phyloP scores from a whole-genome alignment of 441 rosid genomes.

The Gossypium armourianum region DNA sequence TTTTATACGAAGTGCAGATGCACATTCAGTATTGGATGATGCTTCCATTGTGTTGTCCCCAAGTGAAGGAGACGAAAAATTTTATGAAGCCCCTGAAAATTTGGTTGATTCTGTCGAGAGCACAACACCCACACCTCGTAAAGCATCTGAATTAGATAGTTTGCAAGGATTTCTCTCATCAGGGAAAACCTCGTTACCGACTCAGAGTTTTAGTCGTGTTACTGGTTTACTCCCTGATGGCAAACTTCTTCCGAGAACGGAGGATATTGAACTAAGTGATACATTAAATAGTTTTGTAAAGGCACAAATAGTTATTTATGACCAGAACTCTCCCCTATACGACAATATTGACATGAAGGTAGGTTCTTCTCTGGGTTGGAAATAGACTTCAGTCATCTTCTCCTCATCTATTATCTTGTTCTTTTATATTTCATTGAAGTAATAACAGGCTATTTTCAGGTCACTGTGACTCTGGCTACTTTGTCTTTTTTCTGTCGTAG shows the following conservation, averaged over 20 bases:
- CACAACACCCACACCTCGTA: constrained; percentile 21
- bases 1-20: constrained; percentile 50
- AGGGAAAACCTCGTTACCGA: constrained; percentile 32
- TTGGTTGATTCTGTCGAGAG: constrained; percentile 51
- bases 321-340: constrained; percentile 62
- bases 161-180: constrained; percentile 21
- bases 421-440: not conserved
- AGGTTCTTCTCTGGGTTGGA: constrained; percentile 19
- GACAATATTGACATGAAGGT: constrained; percentile 73
- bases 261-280: constrained; percentile 33
- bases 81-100: constrained; percentile 83
- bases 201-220: constrained; percentile 64
- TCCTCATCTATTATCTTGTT: not conserved
- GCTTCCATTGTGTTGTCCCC: constrained; percentile 29
- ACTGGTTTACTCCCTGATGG: constrained; percentile 70
- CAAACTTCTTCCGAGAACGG: constrained; percentile 26
- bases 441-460: constrained; percentile 35
- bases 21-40: constrained; percentile 32
- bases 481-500: constrained; percentile 89
- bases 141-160: constrained; percentile 20
- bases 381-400: not conserved
- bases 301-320: constrained; percentile 76
- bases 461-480: constrained; percentile 68
- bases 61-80: constrained; percentile 79
- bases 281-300: constrained; percentile 81